These are phyloP conservation scores for Celoporthe dispersa DNA, from an alignment of 2,329 filamentous ascomycete genomes.

Conservation along the genomic window DNA sequence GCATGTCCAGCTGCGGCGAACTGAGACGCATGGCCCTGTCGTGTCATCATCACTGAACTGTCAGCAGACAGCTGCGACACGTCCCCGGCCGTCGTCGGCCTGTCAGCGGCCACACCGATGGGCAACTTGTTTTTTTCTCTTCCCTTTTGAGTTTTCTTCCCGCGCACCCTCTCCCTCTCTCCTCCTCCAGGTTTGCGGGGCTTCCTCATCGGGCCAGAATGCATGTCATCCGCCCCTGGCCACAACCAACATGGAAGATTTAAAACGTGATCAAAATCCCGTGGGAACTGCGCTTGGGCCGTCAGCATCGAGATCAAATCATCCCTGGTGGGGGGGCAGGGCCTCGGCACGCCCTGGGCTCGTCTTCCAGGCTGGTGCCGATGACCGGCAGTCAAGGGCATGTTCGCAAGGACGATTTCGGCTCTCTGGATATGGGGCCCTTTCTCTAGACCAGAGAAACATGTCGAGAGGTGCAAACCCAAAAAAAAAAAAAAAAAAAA, in stretches of 20 bases:
- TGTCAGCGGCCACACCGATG: neutral
- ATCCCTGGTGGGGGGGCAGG: too few species aligned
- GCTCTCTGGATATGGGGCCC: neutral
- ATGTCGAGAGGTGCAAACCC: neutral
- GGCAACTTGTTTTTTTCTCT: neutral
- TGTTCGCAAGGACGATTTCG: neutral
- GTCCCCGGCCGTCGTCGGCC: neutral
- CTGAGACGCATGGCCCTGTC: neutral
- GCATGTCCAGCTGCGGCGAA: neutral
- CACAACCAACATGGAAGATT: neutral
- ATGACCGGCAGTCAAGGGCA: neutral
- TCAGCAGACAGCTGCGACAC: neutral
- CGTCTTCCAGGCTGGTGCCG: neutral
- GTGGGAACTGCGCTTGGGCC: neutral
- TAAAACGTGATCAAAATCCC: neutral
- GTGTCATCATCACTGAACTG: neutral
- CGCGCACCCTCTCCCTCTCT: neutral
- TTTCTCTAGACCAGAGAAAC: neutral
- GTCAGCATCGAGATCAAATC: neutral
- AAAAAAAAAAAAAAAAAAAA: too few species aligned
- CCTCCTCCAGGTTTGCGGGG: neutral
- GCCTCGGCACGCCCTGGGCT: neutral
- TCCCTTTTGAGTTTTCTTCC: neutral
- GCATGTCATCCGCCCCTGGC: neutral
- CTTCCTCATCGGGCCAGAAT: neutral